Evolutionary conservation across 1,284 basidiomycete species (phyloP), one percentile per base, ranked within the genome.

Genomic region (Kwoniella shivajii): DNA sequence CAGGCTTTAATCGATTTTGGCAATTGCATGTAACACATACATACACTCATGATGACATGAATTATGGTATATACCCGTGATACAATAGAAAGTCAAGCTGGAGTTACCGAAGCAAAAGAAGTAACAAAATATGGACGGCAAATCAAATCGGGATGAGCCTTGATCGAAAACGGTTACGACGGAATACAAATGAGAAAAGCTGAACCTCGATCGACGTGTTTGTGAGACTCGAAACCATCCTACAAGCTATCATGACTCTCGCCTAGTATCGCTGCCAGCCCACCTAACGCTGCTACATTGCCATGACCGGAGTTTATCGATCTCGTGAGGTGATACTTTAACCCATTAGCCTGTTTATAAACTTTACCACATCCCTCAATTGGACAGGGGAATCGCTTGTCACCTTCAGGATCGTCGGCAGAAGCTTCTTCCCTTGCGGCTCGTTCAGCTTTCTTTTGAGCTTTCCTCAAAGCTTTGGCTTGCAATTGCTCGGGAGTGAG

Each of bases 301-400:
- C 73, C 74, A 63, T 76, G 74, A 4, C 73, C 72, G 18, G 70
- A 72, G 61, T 76, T 76, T 57, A 76, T 75, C 42, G 68, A 71
- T 36, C 72, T 58, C 2, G 74, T 76, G 31, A 79, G 60, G 56
- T 79, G 78, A 64, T 79, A 78, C 60, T 76, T 74, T 34, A 76
- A 63, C 2, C 77, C 77, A 59, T 78, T 76, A 45, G 74, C 74
- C 71, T 84, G 83, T 72, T 84, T 84, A 77, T 84, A 84, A 16
- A 80, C 79, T 72, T 84, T 84, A 63, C 83, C 83, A 64, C 83
- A 84, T 1, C 83, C 83, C 33, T 82, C 81, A 6, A 83, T 80
- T 3, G 80, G 80, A 66, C 83, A 84, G 57, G 82, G 81, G 76
- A 83, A 84, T 26, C 82, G 79, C 67, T 83, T 82, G 65, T 82